These are phyloP conservation scores for Podospora sp. DNA, from an alignment of 495 filamentous ascomycete species.

Conservation along the genomic window DNA sequence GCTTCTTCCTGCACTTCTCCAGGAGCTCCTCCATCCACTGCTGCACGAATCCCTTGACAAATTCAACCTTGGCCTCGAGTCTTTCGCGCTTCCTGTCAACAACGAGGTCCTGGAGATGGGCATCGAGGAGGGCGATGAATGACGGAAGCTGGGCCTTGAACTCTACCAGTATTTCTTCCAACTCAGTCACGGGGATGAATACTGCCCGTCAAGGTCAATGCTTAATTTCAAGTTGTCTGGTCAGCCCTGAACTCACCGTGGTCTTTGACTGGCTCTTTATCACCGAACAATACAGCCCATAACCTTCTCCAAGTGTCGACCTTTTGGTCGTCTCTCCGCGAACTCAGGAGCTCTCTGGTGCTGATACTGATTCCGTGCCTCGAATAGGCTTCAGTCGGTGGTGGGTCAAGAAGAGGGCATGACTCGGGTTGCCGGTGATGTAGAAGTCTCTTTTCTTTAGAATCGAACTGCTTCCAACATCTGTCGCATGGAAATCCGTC, in stretches of 20 bases:
- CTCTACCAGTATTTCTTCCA: background rate
- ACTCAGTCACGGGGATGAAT: background rate
- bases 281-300: background rate
- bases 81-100: background rate
- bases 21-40: constrained; percentile 7
- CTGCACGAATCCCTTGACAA: background rate
- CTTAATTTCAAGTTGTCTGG: no score
- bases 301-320: background rate
- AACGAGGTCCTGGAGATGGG: background rate
- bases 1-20: constrained; percentile 1
- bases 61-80: background rate
- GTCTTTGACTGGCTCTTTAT: background rate
- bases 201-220: background rate
- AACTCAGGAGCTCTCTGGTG: background rate
- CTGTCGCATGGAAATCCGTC: background rate
- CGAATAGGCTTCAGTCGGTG: background rate
- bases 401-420: background rate
- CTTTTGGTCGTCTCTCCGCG: background rate
- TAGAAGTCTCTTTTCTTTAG: background rate
- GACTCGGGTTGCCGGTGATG: background rate
- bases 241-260: background rate
- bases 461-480: background rate
- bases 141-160: background rate
- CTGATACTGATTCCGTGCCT: background rate
- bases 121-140: background rate